Evolutionary conservation across 495 filamentous ascomycete genomes (phyloP), one percentile per base, ranked within the genome.

Genomic region (Xylaria cubensis): DNA sequence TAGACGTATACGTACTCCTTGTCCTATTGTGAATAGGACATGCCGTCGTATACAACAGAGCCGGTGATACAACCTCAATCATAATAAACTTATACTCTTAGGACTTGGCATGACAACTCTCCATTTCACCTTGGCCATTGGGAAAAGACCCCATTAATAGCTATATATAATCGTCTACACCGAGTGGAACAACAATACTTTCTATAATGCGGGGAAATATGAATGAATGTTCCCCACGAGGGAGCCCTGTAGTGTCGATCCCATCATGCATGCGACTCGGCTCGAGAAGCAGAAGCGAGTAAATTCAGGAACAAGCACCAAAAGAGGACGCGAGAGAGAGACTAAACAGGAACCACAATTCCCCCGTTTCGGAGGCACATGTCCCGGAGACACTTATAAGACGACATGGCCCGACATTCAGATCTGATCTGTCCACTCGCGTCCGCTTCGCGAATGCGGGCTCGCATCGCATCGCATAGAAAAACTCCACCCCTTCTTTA

Each of bases 351-450:
- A n/a, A 63, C 29, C 26, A 39, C 12, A 70, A 41, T 42, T 51
- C 32, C 70, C 62, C 62, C 51, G 44, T 44, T 55, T 72, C 70
- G 70, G 70, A 72, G 63, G 70, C 41, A 72, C 62, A 72, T 61
- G 48, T 61, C 70, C 70, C 70, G 69, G 70, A 17, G 17, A 6
- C 46, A 66, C 32, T 46, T 32, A 71, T 51, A 63, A 64, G 44
- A 64, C 4, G 32, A 53, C 36, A 48, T 66, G 61, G n/a, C 12
- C 59, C 34, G 36, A 32, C 41, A 17, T 51, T 51, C 48, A 24
- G 19, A 59, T 44, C 39, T 44, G 39, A 39, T 44, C 39, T 44
- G 39, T 29, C 61, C 24, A 63, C 34, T 44, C 15, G 48, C 29
- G 42, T 21, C 24, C 51, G 48, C 48, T 61, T n/a, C n/a, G 29